Base-by-base conservation (phyloP, 345 rosid species). In the Ceriops zippeliana region DNA sequence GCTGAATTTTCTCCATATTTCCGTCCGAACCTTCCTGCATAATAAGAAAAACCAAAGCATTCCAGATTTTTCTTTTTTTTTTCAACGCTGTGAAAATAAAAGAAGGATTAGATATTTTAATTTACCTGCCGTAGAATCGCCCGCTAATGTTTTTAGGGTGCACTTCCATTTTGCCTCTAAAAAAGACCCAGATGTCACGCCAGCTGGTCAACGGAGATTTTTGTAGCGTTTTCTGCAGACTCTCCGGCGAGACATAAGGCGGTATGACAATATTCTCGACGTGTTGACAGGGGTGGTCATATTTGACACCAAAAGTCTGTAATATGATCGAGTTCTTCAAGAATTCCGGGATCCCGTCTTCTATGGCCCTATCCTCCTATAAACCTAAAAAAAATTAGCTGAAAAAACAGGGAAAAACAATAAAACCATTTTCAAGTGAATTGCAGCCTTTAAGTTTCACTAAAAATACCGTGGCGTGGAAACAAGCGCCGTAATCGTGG, bases 141-240 rank as follows among this genome's bases (percentile, higher is more conserved):
- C 99, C 99, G 63, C 86, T 91, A n/a, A 91, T 61, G 68, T 95
- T 95, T 73, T 90, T 95, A 20, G 99, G 99, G 77, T 95, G 85
- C 67, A 95, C 89, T 79, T 95, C 99, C 97, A 95, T 95, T 62
- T 95, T 95, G 8, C 99, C 99, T 60, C 99, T 76, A 71, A 95
- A 95, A 77, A 88, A 95, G 10, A 80, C 97, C 87, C 81, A 86
- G 56, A 95, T 90, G 60, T 95, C 96, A 37, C 99, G 85, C 61
- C 76, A 74, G 27, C 86, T 81, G 69, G 70, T 73, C 62, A 64
- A 61, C 77, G 87, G 87, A 51, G 79, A 67, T 58, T 53, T 81
- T 26, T 76, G 74, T 1, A 84, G 69, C 0, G 95, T 89, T 63
- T 58, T 79, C 52, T 60, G 75, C 22, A 91, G 26, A 56, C 83